Evolutionary conservation across 495 filamentous ascomycete genomes (phyloP), one percentile per base, ranked within the genome.

Genomic region (Aspergillus bridgeri): DNA sequence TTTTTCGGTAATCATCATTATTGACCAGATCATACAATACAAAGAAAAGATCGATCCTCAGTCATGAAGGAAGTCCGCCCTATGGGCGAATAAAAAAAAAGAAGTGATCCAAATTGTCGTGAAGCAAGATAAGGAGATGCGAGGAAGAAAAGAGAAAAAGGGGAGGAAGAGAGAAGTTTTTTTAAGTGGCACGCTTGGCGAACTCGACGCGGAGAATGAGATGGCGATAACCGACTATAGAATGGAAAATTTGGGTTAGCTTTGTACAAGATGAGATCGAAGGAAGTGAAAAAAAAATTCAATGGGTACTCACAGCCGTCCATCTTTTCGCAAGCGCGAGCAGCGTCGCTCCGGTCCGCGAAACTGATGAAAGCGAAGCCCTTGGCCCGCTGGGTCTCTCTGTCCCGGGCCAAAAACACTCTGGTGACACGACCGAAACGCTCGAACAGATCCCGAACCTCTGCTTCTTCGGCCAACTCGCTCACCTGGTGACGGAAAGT

Each of bases 331-430:
- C 92, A 96, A 7, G 94, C 94, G 75, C 85, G 89, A 56, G 88
- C 86, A 54, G 94, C 94, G 75, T 98, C 95, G 57, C 77, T 72
- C 62, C 93, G 83, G 61, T 98, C 94, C 50, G 86, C 86, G 73
- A 92, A 98, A 71, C 89, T 95, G 77, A 98, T 96, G 72, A 98
- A 98, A 18, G 94, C 94, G 67, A 98, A 98, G 46, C 94, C 94
- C 83, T 98, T 98, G 53, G 95, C 94, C 63, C 91, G 69, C 55
- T 89, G 88, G 33, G 95, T 98, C 49, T 98, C 95, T 69, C 94
- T 80, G 75, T 98, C 95, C 79, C 96, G 96, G 60, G 94, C 94
- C 60, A 98, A 73, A 81, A 98, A 98, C 48, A 98, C 95, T 69
- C 92, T 86, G 43, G 92, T 98, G 60, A 98, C 95, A 64, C 91